These are phyloP conservation scores for Fusarium sp. DNA, from an alignment of 2,329 filamentous ascomycete species.

Conservation along the genomic window DNA sequence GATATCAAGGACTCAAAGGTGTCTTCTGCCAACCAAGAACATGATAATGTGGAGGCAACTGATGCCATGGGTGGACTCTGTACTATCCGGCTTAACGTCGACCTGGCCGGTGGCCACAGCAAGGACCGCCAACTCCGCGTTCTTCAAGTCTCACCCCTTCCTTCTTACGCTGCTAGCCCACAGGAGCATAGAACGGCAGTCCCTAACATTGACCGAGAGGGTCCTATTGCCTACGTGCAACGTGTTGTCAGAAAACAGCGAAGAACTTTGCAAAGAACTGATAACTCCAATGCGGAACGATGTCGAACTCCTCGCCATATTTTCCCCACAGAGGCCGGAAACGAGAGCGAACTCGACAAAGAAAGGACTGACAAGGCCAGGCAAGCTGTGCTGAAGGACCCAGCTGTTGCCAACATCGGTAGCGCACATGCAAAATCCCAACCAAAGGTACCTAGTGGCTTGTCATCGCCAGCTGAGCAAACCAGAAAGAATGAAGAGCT, in stretches of 20 bases:
- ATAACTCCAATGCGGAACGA: not conserved
- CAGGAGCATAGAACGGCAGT: not conserved
- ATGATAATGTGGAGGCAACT: not conserved
- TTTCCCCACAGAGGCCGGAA: not conserved
- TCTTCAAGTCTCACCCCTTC: slow-evolving; percentile 26
- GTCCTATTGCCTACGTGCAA: slow-evolving; percentile 27
- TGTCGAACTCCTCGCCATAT: not conserved
- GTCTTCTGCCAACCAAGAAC: not conserved
- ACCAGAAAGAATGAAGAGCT: not conserved
- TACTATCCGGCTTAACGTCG: slow-evolving; percentile 7
- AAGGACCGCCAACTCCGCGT: slow-evolving; percentile 22
- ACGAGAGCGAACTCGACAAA: not conserved
- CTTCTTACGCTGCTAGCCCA: not conserved
- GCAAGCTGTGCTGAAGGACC: slow-evolving; percentile 28
- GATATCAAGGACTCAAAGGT: not conserved
- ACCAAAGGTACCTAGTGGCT: not conserved
- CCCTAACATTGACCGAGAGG: not conserved
- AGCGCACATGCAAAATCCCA: not conserved
- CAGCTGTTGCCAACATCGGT: slow-evolving; percentile 26
- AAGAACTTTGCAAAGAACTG: slow-evolving; percentile 7
- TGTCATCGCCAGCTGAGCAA: not conserved
- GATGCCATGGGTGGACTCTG: slow-evolving; percentile 1
- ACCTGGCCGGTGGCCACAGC: not conserved
- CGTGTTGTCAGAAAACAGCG: not conserved
- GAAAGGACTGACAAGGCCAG: slow-evolving; percentile 7